Evolutionary conservation across 139 green algal genomes (phyloP).

Genomic region (Chlamydomonas sphaeroides): DNA sequence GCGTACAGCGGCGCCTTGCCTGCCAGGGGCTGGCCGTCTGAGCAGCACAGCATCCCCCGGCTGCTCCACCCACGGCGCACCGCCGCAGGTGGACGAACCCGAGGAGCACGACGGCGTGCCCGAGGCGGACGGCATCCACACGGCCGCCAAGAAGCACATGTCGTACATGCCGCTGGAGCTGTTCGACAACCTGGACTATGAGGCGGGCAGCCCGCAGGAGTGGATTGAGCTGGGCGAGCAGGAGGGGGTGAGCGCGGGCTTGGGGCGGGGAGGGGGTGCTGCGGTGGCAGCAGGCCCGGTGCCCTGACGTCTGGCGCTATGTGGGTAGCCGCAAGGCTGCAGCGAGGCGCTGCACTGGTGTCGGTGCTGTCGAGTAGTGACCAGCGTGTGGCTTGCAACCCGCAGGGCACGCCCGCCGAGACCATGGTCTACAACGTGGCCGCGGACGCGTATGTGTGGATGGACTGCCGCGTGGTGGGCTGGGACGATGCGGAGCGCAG

Average conservation of each 20-base stretch:
- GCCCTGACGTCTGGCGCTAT: too few species aligned
- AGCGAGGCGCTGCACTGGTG: too few species aligned
- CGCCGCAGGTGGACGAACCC: slow-evolving; percentile 44
- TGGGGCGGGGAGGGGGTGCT: too few species aligned
- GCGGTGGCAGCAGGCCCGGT: too few species aligned
- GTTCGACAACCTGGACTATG: slow-evolving; percentile 61
- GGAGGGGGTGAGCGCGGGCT: slow-evolving; percentile 12
- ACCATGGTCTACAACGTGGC: slow-evolving; percentile 45
- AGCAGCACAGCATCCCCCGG: too few species aligned
- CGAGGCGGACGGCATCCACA: slow-evolving; percentile 46
- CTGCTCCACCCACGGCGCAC: too few species aligned
- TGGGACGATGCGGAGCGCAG: slow-evolving; percentile 40
- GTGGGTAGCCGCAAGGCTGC: too few species aligned
- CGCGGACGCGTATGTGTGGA: slow-evolving; percentile 38
- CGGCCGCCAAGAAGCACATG: slow-evolving; percentile 51
- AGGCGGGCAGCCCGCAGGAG: slow-evolving; percentile 39
- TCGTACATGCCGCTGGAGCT: slow-evolving; percentile 63
- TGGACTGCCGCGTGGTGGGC: slow-evolving; percentile 39
- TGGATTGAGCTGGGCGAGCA: slow-evolving; percentile 40
- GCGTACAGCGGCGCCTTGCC: too few species aligned
- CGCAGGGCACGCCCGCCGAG: slow-evolving; percentile 37
- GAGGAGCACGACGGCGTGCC: slow-evolving; percentile 29
- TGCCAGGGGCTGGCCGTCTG: too few species aligned
- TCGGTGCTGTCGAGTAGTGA: too few species aligned
- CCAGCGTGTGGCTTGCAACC: too few species aligned